Base-by-base conservation (phyloP, 352 stramenopile species). In the Phytophthora boehmeriae region DNA sequence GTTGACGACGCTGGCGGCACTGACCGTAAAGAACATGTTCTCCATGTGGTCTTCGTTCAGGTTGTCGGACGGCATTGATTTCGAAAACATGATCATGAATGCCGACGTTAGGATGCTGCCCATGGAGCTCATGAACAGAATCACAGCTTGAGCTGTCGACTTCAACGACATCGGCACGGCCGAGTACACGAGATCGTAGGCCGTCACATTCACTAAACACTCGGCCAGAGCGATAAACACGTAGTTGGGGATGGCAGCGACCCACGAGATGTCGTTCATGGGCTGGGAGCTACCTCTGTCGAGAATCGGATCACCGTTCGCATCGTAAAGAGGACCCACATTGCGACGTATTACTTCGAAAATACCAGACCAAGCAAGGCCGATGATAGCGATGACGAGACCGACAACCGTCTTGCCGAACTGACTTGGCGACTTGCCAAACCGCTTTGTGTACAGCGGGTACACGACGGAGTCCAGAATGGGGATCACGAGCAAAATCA, bases 1-100 rank as follows among this genome's bases (percentile, higher is more conserved):
- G 70, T 83, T 87, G 35, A 87, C 36, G 23, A 78, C 19, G 20
- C 63, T 73, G 27, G 77, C 55, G 22, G 32, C 52, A 10, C 65
- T 70, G 46, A 84, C 65, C 4, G 66, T 72, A 60, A 80, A 87
- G 59, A 80, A 82, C 72, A 87, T 80, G 66, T 87, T 81, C 54
- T 74, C 66, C 32, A 74, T 47, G 32, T 74, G 49, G 28, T 47
- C 66, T 17, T 71, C 44, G 45, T 74, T 74, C 41, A 74, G 56
- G 51, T 74, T 52, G 68, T 86, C 65, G 17, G 63, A 45, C 8
- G 66, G 61, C 25, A 83, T 74, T 51, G 66, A 70, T 51, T 72
- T 61, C n/a, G 55, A 50, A 17, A 77, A 77, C 22, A 76, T 44
- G 22, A 83, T 56, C 42, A 71, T 68, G 35, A 83, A 67, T 16